Base-by-base conservation (phyloP, 1,284 basidiomycete genomes). In the Flammula alnicola region DNA sequence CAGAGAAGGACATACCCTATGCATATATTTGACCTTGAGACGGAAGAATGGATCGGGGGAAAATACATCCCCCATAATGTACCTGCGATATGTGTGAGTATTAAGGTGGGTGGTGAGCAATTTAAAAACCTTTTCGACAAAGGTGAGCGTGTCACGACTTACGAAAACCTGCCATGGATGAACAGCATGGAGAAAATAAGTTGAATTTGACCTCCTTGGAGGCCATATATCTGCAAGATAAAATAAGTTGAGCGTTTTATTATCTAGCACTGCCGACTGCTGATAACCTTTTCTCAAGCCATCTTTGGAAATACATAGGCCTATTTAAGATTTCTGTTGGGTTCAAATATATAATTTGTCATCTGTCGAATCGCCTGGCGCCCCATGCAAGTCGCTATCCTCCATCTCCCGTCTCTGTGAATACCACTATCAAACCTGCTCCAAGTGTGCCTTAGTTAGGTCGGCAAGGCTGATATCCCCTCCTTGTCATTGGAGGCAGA, bases 11-110 rank as follows among this genome's bases (percentile, higher is more conserved):
- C 49, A 40, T 54, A 70, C 73, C 46, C 61, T 57, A 47, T 73
- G 70, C 60, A 75, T 75, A 39, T 63, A 51, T 25, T 63, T 61
- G 36, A 74, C 63, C 35, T 63, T 65, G 42, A 75, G 54, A 10
- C 73, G 68, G 56, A 75, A 75, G 54, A 69, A 66, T 11, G 71
- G 72, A 57, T 76, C 73, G 4, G 72, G 74, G 23, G 73, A 40
- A 43, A 65, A 55, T 32, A 61, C 60, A 9, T 63, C 63, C 55
- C 55, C 69, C 11, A 72, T 72, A 32, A 67, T 25, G 51, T 67
- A 75, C 22, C 72, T 75, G 29, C 7, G 4, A n/a, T 11, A 38
- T n/a, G 10, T 5, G 9, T 4, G n/a, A 6, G 20, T 12, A 32
- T 5, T 7, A 20, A 20, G 30, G 8, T 30, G 31, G 16, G 4